These are phyloP conservation scores for Symbiodinium natans DNA, from an alignment of 73 alveolate species.

Conservation along the genomic window DNA sequence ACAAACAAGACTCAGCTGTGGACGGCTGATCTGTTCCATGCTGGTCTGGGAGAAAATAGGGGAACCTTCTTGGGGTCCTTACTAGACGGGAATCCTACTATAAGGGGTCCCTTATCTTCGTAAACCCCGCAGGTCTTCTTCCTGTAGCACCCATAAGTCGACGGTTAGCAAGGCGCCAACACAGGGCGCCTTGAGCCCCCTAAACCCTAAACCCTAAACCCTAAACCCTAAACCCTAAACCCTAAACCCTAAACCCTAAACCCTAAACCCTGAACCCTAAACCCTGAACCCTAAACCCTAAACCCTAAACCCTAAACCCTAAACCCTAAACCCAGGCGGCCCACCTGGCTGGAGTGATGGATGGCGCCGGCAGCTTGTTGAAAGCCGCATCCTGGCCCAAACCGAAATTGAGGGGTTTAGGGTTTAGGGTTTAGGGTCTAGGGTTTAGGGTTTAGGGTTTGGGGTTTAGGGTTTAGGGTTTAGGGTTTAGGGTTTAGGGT, in stretches of 20 bases:
- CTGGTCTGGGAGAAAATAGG: no score
- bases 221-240: background rate
- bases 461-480: background rate
- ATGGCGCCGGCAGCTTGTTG: slow-evolving; percentile 87
- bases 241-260: background rate
- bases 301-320: no score
- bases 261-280: background rate
- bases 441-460: background rate
- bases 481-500: background rate
- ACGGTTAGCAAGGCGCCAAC: no score
- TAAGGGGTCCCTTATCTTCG: no score
- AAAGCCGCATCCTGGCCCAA: slow-evolving; percentile 41
- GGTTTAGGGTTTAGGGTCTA: background rate
- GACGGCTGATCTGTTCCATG: no score
- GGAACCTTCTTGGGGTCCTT: no score
- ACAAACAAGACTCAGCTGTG: no score
- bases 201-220: background rate
- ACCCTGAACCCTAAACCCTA: background rate
- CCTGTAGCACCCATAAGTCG: no score
- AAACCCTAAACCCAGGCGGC: no score
- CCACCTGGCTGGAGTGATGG: slow-evolving; percentile 71
- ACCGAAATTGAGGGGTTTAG: background rate
- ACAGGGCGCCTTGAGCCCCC: no score
- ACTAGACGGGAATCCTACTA: no score
- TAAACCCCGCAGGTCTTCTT: no score